phyloP scores from a whole-genome alignment of 768 basidiomycete species.

The Hemileccinum rubropunctum region DNA sequence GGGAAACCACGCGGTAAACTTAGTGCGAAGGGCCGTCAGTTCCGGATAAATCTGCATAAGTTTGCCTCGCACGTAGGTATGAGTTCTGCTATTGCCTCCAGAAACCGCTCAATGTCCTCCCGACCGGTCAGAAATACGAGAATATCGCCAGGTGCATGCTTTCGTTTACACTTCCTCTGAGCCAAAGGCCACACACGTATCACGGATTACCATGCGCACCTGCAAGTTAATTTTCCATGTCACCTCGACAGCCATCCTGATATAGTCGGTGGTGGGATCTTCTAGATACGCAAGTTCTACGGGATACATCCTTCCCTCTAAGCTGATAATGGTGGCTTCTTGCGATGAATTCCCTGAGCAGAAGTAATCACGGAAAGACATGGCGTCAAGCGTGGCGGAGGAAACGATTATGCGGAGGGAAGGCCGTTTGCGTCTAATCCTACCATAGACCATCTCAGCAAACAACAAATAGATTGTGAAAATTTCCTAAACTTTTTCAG shows the following conservation, averaged over 20 bases:
- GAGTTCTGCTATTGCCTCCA: slow-evolving; percentile 78
- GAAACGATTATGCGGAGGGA: slow-evolving; percentile 90
- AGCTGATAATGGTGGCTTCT: slow-evolving; percentile 80
- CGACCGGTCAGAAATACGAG: slow-evolving; percentile 93
- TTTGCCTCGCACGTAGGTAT: slow-evolving; percentile 54
- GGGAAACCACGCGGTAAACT: slow-evolving; percentile 55
- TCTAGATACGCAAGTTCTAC: slow-evolving; percentile 89
- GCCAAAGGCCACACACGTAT: not conserved
- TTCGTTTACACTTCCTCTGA: not conserved
- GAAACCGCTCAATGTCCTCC: slow-evolving; percentile 91
- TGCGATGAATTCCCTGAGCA: slow-evolving; percentile 55
- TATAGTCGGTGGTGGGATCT: slow-evolving; percentile 77
- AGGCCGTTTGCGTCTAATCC: slow-evolving; percentile 89
- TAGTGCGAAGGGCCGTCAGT: not conserved
- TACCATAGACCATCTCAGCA: slow-evolving; percentile 32
- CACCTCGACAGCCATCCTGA: slow-evolving; percentile 76
- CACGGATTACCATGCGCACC: slow-evolving; percentile 40
- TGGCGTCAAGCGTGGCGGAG: slow-evolving; percentile 94
- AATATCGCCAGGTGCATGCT: slow-evolving; percentile 87
- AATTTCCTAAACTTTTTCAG: slow-evolving; percentile 74
- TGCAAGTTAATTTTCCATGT: slow-evolving; percentile 80
- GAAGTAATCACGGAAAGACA: slow-evolving; percentile 88
- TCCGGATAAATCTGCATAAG: not conserved
- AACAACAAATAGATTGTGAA: not conserved
- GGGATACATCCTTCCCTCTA: slow-evolving; percentile 94